Evolutionary conservation across 192 early-diverging fungal species (phyloP).

Genomic region (Gonapodya prolifera): DNA sequence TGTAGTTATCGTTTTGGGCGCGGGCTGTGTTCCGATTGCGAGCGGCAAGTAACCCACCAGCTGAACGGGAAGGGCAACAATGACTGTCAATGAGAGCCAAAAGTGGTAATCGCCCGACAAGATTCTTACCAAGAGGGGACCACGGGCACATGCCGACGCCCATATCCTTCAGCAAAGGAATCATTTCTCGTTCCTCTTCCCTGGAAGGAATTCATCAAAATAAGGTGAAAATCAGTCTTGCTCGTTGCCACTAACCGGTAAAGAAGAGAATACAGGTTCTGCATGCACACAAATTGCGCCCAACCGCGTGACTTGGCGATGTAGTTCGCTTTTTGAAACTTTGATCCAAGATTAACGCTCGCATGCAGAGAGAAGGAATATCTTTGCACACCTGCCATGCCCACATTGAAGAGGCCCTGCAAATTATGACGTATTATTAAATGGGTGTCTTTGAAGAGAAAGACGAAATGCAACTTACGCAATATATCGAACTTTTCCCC

Average conservation of each 20-base stretch:
- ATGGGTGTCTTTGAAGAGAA: too few species aligned
- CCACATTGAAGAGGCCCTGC: neutral
- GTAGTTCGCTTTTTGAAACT: neutral
- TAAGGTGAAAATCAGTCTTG: neutral
- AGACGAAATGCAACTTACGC: too few species aligned
- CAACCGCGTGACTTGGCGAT: neutral
- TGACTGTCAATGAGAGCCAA: too few species aligned
- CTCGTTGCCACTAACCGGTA: neutral
- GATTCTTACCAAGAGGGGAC: too few species aligned
- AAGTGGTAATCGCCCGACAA: too few species aligned
- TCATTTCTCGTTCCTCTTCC: neutral
- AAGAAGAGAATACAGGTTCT: neutral
- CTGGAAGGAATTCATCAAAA: neutral
- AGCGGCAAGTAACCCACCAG: too few species aligned
- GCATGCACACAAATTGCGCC: slow-evolving; percentile 1
- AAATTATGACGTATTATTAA: too few species aligned
- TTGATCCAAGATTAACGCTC: neutral
- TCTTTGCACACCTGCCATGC: neutral
- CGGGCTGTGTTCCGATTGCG: too few species aligned
- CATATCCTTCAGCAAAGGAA: neutral
- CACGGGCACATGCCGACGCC: neutral
- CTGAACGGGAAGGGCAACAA: too few species aligned
- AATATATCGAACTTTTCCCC: neutral
- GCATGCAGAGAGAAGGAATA: neutral
- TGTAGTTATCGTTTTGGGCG: too few species aligned